Base-by-base conservation (phyloP, 2,329 filamentous ascomycete genomes). In the Fusarium sarcochroum region DNA sequence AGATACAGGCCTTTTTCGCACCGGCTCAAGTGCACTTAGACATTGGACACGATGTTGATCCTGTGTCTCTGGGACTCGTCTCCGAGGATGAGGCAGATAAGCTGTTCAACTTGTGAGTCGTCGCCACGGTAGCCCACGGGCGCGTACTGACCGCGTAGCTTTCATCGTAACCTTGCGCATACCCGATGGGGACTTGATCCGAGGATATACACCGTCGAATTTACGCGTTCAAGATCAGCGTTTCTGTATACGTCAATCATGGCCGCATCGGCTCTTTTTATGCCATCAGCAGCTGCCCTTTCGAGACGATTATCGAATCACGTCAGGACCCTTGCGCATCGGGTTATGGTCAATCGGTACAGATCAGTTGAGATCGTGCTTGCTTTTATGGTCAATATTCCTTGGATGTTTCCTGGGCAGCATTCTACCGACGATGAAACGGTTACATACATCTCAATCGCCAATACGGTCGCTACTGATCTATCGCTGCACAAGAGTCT, bases 151-250 rank as follows among this genome's bases (percentile, higher is more conserved):
- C 18, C 32, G 51, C 5, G 34, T 15, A 91, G 89, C 72, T 93
- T 92, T 70, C 88, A 91, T 72, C 83, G 89, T 23, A 89, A 90
- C 49, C 84, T 93, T 7, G 88, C 90, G 3, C 91, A 93, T 75
- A 93, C 91, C 0, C 81, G 91, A 75, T 93, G 91, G 91, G 91
- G 91, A 0, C 85, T 93, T 10, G 91, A 93, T 69, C 89, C 90
- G 2, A 76, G 85, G 15, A 80, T 93, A 6, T 91, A 93, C 71
- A 92, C 87, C 0, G 82, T 88, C 18, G 78, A 83, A 1, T 93
- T 92, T 70, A 89, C 91, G 4, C 88, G 90, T 17, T 84, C 84
- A 3, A 87, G 90, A 47, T 93, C 91, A 0, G 86, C 90, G 2
- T 93, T 93, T 73, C 81, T 93, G 3, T 90, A 91, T 71, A 93